Evolutionary conservation across 257 asterid species (phyloP).

Genomic region (Plectranthus barbatus): DNA sequence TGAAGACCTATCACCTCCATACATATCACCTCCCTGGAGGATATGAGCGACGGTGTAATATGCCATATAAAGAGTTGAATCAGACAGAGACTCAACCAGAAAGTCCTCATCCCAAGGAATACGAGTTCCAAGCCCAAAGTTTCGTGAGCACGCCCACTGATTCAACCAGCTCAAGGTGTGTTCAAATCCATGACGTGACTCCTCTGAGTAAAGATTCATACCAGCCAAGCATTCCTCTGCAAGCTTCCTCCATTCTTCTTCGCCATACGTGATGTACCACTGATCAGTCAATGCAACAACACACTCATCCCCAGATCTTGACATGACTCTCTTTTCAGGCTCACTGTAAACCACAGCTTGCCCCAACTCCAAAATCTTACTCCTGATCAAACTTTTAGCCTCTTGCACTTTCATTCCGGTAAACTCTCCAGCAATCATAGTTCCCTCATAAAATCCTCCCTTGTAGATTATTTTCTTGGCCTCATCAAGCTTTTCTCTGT

Average conservation of each 20-base stretch:
- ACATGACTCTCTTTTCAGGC: conserved; percentile 92
- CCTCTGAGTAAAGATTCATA: conserved; percentile 86
- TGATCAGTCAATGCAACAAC: conserved; percentile 96
- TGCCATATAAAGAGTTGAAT: conserved; percentile 93
- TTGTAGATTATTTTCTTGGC: conserved; percentile 86
- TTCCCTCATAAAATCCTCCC: conserved; percentile 91
- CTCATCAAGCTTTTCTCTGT: conserved; percentile 91
- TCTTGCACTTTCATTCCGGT: conserved; percentile 81
- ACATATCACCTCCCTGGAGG: conserved; percentile 72
- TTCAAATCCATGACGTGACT: conserved; percentile 79
- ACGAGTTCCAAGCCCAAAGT: conserved; percentile 83
- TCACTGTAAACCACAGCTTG: conserved; percentile 80
- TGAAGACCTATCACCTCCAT: conserved; percentile 56
- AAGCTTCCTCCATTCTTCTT: conserved; percentile 64
- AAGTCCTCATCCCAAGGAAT: conserved; percentile 96
- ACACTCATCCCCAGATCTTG: conserved; percentile 97
- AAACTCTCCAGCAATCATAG: conserved; percentile 72
- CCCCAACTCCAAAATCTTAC: conserved; percentile 52
- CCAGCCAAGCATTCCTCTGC: conserved; percentile 80
- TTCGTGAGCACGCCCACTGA: conserved; percentile 96
- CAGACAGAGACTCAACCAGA: conserved; percentile 83
- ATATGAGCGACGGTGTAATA: conserved; percentile 81
- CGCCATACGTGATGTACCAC: conserved; percentile 89
- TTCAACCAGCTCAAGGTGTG: conserved; percentile 96
- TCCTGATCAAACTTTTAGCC: conserved; percentile 67